A percentile compares a stretch with the other conserved stretches of the same genome.
These are phyloP conservation scores for Cystofilobasidium ferigula DNA, from an alignment of 768 basidiomycete species.

Conservation along the genomic window DNA sequence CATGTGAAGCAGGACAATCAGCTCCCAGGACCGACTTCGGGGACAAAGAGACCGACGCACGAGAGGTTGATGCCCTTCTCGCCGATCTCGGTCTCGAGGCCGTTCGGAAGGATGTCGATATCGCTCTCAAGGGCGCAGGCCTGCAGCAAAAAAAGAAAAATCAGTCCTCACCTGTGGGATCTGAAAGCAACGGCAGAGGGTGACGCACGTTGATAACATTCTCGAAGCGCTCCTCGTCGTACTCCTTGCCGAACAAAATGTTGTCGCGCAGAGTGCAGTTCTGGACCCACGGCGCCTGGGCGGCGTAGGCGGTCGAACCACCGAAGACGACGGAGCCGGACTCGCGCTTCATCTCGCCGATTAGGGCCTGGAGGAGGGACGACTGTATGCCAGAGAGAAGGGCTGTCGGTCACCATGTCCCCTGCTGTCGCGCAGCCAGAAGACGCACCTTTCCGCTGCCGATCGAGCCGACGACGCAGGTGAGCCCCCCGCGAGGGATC, in stretches of 20 bases:
- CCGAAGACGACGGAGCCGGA: conserved; percentile 28
- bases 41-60: neutral
- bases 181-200: neutral
- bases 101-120: conserved; percentile 30
- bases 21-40: neutral
- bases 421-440: neutral
- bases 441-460: conserved; percentile 33
- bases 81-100: conserved; percentile 47
- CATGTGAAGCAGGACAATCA: neutral
- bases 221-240: conserved; percentile 28
- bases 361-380: conserved; percentile 32
- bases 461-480: conserved; percentile 35
- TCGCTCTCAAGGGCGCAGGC: conserved; percentile 22
- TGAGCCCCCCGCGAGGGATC: conserved; percentile 32
- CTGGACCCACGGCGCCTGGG: conserved; percentile 38
- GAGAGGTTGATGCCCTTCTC: conserved; percentile 52
- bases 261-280: conserved; percentile 44
- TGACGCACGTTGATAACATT: conserved; percentile 28
- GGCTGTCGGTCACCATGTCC: neutral
- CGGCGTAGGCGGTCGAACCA: conserved; percentile 32
- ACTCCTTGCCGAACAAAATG: conserved; percentile 35
- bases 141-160: neutral
- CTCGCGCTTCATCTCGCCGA: conserved; percentile 34
- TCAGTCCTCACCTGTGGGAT: no score
- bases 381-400: conserved; percentile 7